Evolutionary conservation across 2,329 filamentous ascomycete genomes (phyloP).

Genomic region (Penicillium olsonii): DNA sequence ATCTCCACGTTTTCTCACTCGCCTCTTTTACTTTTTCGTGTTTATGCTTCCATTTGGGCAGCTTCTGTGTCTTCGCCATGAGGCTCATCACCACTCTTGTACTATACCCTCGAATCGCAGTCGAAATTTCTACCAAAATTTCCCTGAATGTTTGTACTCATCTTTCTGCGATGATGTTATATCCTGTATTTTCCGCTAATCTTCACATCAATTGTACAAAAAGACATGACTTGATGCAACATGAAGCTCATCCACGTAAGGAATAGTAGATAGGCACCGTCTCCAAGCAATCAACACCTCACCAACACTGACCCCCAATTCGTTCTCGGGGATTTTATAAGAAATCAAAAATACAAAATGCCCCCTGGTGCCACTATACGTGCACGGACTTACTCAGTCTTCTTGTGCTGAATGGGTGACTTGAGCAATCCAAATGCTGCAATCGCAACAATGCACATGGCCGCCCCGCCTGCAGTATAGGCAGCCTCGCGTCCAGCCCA

Average conservation of each 20-base stretch:
- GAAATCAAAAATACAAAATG: neutral
- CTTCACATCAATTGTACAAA: no score
- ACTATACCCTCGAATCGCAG: neutral
- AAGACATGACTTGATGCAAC: no score
- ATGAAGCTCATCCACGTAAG: no score
- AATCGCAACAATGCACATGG: constrained; percentile 72
- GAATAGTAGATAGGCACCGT: no score
- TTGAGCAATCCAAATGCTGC: constrained; percentile 73
- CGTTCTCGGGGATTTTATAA: no score
- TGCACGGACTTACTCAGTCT: neutral
- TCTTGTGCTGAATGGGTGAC: constrained; percentile 50
- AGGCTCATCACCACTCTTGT: neutral
- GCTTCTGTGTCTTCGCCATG: no score
- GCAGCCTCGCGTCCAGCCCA: constrained; percentile 90
- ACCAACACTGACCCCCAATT: no score
- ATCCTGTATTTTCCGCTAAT: no score
- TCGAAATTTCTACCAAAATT: neutral
- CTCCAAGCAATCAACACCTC: no score
- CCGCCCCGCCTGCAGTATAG: constrained; percentile 76
- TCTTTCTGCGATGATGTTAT: neutral
- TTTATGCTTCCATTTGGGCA: neutral
- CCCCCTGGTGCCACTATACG: neutral
- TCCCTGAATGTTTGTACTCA: neutral
- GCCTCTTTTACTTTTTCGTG: neutral
- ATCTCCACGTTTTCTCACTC: neutral